Evolutionary conservation across 352 stramenopile genomes (phyloP).

Genomic region (Globisporangium perplexum): DNA sequence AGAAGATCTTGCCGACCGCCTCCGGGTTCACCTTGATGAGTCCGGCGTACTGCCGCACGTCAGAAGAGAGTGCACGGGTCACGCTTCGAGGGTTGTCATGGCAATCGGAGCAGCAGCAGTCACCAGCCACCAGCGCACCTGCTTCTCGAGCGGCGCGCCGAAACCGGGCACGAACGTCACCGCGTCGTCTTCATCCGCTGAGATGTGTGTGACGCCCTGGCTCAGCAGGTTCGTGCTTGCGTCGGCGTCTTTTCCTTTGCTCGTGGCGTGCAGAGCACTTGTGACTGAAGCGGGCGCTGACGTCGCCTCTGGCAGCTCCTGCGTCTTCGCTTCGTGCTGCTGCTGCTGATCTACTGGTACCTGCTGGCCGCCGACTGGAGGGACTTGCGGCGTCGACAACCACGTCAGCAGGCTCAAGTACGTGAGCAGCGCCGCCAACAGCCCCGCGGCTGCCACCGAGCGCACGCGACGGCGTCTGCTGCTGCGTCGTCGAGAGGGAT

Average conservation of each 20-base stretch:
- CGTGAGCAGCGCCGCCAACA: neutral
- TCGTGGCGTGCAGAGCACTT: neutral
- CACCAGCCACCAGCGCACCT: conserved; percentile 25
- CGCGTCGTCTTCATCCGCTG: conserved; percentile 19
- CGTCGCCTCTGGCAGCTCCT: neutral
- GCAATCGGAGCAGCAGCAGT: conserved; percentile 10
- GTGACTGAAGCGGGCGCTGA: neutral
- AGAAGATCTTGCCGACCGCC: conserved; percentile 65
- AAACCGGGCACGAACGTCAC: conserved; percentile 68
- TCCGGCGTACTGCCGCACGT: conserved; percentile 49
- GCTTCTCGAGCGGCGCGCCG: conserved; percentile 56
- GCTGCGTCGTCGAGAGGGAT: neutral
- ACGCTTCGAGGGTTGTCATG: conserved; percentile 13
- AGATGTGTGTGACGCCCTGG: conserved; percentile 1
- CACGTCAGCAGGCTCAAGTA: neutral
- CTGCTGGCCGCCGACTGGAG: neutral
- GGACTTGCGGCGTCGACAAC: neutral
- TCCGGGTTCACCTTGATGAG: conserved; percentile 53
- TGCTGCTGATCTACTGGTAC: neutral
- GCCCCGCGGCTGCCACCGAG: neutral
- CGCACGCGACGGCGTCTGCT: neutral
- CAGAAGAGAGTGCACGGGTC: conserved; percentile 9
- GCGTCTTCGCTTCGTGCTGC: neutral
- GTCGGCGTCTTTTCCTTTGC: neutral
- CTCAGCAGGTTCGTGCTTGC: conserved; percentile 7